A percentile compares a stretch with the other conserved stretches of the same genome.
Evolutionary conservation across 2,329 filamentous ascomycete species (phyloP).

Genomic region (Penicillium sp.): DNA sequence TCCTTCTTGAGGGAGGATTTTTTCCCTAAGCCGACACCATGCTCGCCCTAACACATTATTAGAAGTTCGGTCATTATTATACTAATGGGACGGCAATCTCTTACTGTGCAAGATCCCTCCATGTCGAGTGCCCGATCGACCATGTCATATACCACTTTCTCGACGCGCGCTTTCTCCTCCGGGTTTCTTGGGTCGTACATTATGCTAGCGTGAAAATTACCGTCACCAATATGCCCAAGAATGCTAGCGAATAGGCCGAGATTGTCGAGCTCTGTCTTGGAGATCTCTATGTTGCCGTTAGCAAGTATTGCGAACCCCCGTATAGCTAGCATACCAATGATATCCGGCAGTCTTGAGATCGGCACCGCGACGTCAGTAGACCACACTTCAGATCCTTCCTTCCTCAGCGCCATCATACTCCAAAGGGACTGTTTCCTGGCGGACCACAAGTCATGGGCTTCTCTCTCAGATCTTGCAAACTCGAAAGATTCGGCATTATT

Average conservation of each 20-base stretch:
- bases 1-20: slow-evolving; percentile 80
- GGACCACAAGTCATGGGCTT: slow-evolving; percentile 63
- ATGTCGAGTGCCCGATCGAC: slow-evolving; percentile 87
- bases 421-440: slow-evolving; percentile 65
- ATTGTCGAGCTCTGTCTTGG: slow-evolving; percentile 86
- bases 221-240: slow-evolving; percentile 88
- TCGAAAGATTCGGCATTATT: slow-evolving; percentile 63
- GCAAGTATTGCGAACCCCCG: slow-evolving; percentile 3
- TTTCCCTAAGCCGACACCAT: slow-evolving; percentile 84
- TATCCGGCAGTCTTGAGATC: slow-evolving; percentile 64
- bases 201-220: slow-evolving; percentile 93
- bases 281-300: slow-evolving; percentile 63
- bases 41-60: slow-evolving; percentile 64
- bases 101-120: slow-evolving; percentile 84
- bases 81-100: background rate
- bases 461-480: slow-evolving; percentile 59
- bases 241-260: slow-evolving; percentile 86
- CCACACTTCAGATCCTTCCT: slow-evolving; percentile 63
- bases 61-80: slow-evolving; percentile 3
- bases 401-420: slow-evolving; percentile 63
- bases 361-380: slow-evolving; percentile 67
- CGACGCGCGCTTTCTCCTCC: slow-evolving; percentile 74
- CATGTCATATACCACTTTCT: slow-evolving; percentile 86
- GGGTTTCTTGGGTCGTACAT: slow-evolving; percentile 77
- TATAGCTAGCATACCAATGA: slow-evolving; percentile 54